Percentiles rank a stretch among this genome's conserved stretches.
These are phyloP conservation scores for Colletotrichum sp. DNA, from an alignment of 2,329 filamentous ascomycete species.

Conservation along the genomic window DNA sequence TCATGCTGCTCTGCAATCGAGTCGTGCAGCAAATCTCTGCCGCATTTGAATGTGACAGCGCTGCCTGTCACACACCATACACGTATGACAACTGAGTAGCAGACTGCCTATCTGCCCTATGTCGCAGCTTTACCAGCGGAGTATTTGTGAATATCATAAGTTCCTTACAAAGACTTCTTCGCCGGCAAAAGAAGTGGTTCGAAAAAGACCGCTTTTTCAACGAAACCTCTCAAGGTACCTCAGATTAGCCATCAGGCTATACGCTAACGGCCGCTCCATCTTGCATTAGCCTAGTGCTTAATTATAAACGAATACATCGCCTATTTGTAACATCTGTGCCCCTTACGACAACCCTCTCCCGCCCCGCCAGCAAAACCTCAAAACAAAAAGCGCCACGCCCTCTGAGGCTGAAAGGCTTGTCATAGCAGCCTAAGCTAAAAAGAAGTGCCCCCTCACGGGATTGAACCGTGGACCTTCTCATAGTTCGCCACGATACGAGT, in stretches of 20 bases:
- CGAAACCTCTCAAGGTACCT: background rate
- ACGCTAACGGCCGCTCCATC: too few species aligned
- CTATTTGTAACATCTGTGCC: fast-evolving
- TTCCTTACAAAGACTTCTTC: too few species aligned
- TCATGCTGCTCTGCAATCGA: too few species aligned
- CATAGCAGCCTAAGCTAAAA: background rate
- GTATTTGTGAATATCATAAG: too few species aligned
- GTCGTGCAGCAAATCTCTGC: too few species aligned
- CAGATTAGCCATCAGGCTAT: background rate
- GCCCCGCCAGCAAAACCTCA: background rate
- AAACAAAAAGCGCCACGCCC: background rate
- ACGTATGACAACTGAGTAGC: too few species aligned
- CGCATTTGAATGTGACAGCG: too few species aligned
- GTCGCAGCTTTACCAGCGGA: too few species aligned
- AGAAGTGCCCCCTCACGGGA: slow-evolving; percentile 13
- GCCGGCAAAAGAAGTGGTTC: too few species aligned
- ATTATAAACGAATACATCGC: background rate
- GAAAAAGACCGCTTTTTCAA: background rate
- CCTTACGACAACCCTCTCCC: background rate
- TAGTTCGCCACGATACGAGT: slow-evolving; percentile 2
- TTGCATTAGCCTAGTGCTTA: background rate
- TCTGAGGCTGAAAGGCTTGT: background rate
- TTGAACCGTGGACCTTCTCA: slow-evolving; percentile 21
- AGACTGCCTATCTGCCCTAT: too few species aligned
- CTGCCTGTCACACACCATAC: too few species aligned